Percentiles rank a stretch among this genome's conserved stretches.
phyloP scores from a whole-genome alignment of 2,329 filamentous ascomycete genomes.

The Westerdykella ornata region DNA sequence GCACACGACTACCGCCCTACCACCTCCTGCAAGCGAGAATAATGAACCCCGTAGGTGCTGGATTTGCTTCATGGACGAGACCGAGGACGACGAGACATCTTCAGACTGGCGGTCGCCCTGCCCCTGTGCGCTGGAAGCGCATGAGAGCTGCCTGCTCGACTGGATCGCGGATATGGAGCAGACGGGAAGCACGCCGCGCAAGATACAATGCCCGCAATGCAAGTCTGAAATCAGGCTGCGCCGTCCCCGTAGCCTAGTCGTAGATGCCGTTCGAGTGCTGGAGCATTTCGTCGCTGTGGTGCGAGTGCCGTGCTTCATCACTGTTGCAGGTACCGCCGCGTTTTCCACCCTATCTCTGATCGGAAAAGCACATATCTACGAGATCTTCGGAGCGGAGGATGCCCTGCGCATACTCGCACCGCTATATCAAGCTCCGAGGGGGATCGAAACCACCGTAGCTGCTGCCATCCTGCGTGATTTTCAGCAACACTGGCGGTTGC shows the following conservation, averaged over 20 bases:
- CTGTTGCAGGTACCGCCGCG: slow-evolving; percentile 45
- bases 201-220: slow-evolving; percentile 82
- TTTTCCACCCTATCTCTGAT: slow-evolving; percentile 46
- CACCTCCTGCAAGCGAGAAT: slow-evolving; percentile 19
- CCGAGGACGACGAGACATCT: slow-evolving; percentile 55
- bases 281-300: slow-evolving; percentile 34
- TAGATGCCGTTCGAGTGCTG: slow-evolving; percentile 58
- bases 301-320: slow-evolving; percentile 54
- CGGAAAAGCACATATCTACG: slow-evolving; percentile 57
- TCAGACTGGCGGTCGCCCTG: slow-evolving; percentile 80
- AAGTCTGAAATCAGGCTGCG: slow-evolving; percentile 71
- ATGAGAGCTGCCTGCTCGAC: slow-evolving; percentile 80
- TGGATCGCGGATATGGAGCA: slow-evolving; percentile 88
- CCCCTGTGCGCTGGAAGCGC: slow-evolving; percentile 81
- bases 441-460: slow-evolving; percentile 24
- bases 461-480: slow-evolving; percentile 25
- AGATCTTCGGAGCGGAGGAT: slow-evolving; percentile 60
- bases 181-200: slow-evolving; percentile 45
- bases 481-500: slow-evolving; percentile 45
- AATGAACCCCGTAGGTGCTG: slow-evolving; percentile 53
- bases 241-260: slow-evolving; percentile 65
- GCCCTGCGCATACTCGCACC: slow-evolving; percentile 49
- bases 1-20: slow-evolving; percentile 8
- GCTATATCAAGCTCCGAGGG: slow-evolving; percentile 31
- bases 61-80: slow-evolving; percentile 63